These are phyloP conservation scores for Dorcoceras hygrometricum DNA, from an alignment of 257 asterid genomes.

Conservation along the genomic window DNA sequence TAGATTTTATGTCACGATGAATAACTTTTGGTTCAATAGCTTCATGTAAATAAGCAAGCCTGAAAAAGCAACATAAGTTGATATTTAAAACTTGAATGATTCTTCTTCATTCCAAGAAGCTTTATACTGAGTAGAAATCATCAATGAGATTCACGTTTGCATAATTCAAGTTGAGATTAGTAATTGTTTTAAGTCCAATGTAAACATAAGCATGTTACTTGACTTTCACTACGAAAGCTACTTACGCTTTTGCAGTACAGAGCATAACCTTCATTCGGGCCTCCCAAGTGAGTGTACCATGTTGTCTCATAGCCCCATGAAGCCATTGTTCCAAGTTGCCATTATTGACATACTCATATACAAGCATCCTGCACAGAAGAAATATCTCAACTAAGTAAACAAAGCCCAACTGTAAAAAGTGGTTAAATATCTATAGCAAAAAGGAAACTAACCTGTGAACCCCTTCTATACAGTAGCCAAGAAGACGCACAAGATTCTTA, in stretches of 20 bases:
- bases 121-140: conserved; percentile 1
- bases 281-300: conserved; percentile 89
- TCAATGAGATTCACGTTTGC: background rate
- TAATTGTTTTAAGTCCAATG: background rate
- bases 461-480: conserved; percentile 97
- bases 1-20: conserved; percentile 95
- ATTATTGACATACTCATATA: conserved; percentile 86
- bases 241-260: conserved; percentile 98
- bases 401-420: background rate
- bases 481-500: conserved; percentile 91
- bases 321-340: conserved; percentile 99
- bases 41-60: conserved; percentile 95
- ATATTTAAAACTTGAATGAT: background rate
- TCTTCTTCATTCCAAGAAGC: background rate
- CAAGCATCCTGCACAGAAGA: conserved; percentile 69
- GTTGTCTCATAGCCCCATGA: conserved; percentile 91
- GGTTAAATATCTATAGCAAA: background rate
- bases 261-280: conserved; percentile 92
- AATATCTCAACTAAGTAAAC: conserved; percentile 8
- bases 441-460: conserved; percentile 66
- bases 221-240: conserved; percentile 15
- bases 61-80: conserved; percentile 29
- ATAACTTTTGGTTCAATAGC: conserved; percentile 96
- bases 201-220: background rate
- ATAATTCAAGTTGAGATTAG: background rate